Conservation (phyloP, 306 rosid species). For the Medicago truncatula region DNA sequence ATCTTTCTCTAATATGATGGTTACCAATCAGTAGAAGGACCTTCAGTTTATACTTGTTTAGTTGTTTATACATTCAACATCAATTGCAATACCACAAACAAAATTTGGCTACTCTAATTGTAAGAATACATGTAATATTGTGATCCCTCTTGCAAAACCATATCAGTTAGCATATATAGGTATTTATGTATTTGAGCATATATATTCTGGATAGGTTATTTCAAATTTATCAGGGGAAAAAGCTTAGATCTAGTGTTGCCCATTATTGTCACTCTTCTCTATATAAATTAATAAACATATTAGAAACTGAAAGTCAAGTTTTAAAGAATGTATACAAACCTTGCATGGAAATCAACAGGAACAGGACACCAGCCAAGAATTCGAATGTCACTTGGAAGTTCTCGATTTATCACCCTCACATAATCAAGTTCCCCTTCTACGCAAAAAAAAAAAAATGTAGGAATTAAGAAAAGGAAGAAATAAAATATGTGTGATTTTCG, state of each 20-base stretch:
- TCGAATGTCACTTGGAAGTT: conserved; percentile 82
- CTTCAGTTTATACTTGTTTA: background rate
- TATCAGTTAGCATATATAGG: background rate
- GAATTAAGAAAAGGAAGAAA: conserved; percentile 26
- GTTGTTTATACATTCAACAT: background rate
- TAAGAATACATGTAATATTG: conserved; percentile 6
- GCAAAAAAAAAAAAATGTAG: conserved; percentile 22
- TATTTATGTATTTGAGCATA: conserved; percentile 18
- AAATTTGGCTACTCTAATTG: conserved; percentile 8
- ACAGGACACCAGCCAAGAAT: conserved; percentile 87
- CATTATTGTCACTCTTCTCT: conserved; percentile 33
- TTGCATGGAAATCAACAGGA: conserved; percentile 86
- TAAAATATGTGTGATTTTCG: conserved; percentile 9
- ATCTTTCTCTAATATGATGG: background rate
- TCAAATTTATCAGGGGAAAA: conserved; percentile 3
- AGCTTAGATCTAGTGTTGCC: conserved; percentile 20
- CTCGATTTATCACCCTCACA: conserved; percentile 88
- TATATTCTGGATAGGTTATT: conserved; percentile 13
- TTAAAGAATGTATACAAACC: conserved; percentile 60
- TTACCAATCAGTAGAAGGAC: background rate
- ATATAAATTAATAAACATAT: conserved; percentile 32
- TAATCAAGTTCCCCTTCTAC: conserved; percentile 87
- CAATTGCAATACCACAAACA: background rate
- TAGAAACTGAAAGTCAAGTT: conserved; percentile 27
- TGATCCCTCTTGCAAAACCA: conserved; percentile 13